Conservation (phyloP, 2,329 filamentous ascomycete species). For the Microcyclosporella mali region DNA sequence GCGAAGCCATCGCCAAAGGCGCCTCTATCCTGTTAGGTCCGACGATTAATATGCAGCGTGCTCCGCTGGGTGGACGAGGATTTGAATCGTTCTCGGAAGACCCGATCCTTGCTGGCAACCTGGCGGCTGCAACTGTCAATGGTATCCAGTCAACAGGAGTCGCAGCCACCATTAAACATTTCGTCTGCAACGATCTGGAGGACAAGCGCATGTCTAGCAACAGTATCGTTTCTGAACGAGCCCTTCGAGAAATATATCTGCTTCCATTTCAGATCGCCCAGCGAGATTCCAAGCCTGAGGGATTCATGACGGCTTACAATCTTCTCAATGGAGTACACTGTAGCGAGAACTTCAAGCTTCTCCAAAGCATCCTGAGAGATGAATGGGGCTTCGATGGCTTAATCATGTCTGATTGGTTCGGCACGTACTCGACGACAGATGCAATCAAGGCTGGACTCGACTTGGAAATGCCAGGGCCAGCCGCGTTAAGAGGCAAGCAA, state of each 20-base stretch:
- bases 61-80: constrained; percentile 75
- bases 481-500: constrained; percentile 35
- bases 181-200: constrained; percentile 68
- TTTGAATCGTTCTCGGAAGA: constrained; percentile 87
- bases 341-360: constrained; percentile 58
- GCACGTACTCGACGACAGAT: constrained; percentile 62
- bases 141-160: constrained; percentile 67
- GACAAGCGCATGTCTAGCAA: constrained; percentile 61
- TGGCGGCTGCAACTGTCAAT: constrained; percentile 55
- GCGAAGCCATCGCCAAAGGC: constrained; percentile 66
- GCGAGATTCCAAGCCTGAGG: constrained; percentile 60
- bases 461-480: constrained; percentile 82
- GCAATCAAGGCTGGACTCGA: constrained; percentile 70
- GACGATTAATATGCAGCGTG: constrained; percentile 75
- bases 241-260: constrained; percentile 65
- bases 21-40: constrained; percentile 69
- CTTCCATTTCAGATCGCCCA: constrained; percentile 69
- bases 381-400: constrained; percentile 60
- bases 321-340: constrained; percentile 67
- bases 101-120: constrained; percentile 67
- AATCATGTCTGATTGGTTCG: constrained; percentile 70
- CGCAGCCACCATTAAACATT: constrained; percentile 73
- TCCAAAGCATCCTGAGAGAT: constrained; percentile 62
- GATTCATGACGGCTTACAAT: constrained; percentile 70
- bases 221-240: constrained; percentile 57